Base-by-base conservation (phyloP, 2,329 filamentous ascomycete species). In the Fusarium gaditjirri region DNA sequence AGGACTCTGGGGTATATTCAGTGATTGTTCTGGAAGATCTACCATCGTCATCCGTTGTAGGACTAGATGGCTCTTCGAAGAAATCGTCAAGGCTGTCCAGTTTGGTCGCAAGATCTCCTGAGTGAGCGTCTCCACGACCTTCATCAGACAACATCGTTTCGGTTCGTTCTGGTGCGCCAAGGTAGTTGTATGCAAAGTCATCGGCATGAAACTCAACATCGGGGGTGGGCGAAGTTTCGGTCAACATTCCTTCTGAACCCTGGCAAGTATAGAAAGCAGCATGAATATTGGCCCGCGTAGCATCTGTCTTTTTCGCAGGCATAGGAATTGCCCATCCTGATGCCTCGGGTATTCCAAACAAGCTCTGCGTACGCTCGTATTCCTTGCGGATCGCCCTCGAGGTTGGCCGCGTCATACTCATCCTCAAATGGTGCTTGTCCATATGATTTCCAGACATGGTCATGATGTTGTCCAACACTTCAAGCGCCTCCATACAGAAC, bases 311-410 rank as follows among this genome's bases (percentile, higher is more conserved):
- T 61, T 93, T 92, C 2, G 95, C 95, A 21, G 96, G 96, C 79
- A 97, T 90, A 0, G 96, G 95, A 47, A 99, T 94, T 1, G 96
- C 96, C 96, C 96, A 99, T 4, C 96, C 96, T 21, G 94, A 96
- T 27, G 94, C 92, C 79, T 98, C 95, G 0, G 96, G 96, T 65
- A 99, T 98, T 33, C 97, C 97, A 80, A 98, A 99, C 38, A 99
- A 84, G 77, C 94, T 98, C 80, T 97, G 93, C 0, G 94, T 97
- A 27, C 93, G 91, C 78, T 97, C 95, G 76, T 97, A 98, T 81
- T 98, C 95, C 79, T 98, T 98, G 53, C 94, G 91, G 54, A 96
- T 92, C 0, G 92, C 90, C 75, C 93, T 92, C 1, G 94, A 96
- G 5, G 94, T 94, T 2, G 93, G 91, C 17, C 93, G 92, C 9